Evolutionary conservation across 495 filamentous ascomycete species (phyloP).

Genomic region (Xylaria longipes): DNA sequence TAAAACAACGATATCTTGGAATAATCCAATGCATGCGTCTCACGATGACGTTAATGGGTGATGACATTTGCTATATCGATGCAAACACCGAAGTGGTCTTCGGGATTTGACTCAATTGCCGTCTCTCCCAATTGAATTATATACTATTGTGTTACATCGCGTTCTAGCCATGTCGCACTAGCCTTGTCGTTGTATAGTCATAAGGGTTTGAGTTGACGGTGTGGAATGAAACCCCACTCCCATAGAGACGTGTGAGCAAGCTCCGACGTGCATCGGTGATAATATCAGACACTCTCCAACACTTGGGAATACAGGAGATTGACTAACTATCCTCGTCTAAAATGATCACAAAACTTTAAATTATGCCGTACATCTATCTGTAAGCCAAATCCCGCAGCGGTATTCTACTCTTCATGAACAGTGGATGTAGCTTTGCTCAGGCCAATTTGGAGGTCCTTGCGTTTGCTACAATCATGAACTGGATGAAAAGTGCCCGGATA

Average conservation of each 20-base stretch:
- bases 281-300: background rate
- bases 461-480: background rate
- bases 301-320: background rate
- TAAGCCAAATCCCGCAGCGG: background rate
- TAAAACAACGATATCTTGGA: background rate
- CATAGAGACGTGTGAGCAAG: background rate
- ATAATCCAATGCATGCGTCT: background rate
- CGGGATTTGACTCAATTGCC: conserved; percentile 3
- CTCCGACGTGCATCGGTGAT: conserved; percentile 7
- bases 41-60: background rate
- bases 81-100: background rate
- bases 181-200: background rate
- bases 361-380: background rate
- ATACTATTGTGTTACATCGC: background rate
- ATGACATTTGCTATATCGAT: background rate
- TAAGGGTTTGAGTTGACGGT: background rate
- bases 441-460: background rate
- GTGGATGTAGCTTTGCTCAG: background rate
- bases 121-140: background rate
- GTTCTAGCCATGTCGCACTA: background rate
- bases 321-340: background rate
- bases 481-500: background rate
- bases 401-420: background rate
- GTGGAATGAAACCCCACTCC: background rate
- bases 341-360: background rate